Percentiles rank a stretch among this genome's conserved stretches.
Conservation (phyloP, 768 basidiomycete genomes). For the Rhizopogon sp. region DNA sequence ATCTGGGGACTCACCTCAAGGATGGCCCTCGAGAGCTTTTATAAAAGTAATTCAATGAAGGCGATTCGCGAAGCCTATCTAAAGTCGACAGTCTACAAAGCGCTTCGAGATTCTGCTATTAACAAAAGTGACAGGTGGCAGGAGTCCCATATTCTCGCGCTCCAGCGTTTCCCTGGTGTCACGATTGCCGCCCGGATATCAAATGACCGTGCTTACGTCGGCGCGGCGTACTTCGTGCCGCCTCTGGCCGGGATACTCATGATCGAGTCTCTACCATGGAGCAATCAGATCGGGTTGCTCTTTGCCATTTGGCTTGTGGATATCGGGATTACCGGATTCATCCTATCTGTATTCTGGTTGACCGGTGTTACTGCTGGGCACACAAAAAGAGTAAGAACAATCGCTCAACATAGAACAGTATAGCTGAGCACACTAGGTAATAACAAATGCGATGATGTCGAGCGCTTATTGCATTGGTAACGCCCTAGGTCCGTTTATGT, state of each 20-base stretch:
- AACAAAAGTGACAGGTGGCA: too few relatives aligned
- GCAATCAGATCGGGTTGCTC: slow-evolving; percentile 59
- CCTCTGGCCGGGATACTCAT: slow-evolving; percentile 59
- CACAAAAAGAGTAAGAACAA: slow-evolving; percentile 58
- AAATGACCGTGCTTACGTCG: slow-evolving; percentile 59
- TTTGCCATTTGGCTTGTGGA: slow-evolving; percentile 37
- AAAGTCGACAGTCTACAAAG: too few relatives aligned
- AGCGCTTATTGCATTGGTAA: slow-evolving; percentile 68
- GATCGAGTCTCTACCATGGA: slow-evolving; percentile 61
- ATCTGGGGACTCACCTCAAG: too few relatives aligned
- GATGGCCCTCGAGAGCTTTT: too few relatives aligned
- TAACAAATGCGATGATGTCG: slow-evolving; percentile 65
- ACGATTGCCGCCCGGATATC: slow-evolving; percentile 47
- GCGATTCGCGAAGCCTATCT: too few relatives aligned
- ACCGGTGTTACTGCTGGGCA: slow-evolving; percentile 64
- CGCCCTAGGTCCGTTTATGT: slow-evolving; percentile 70
- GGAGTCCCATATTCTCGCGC: too few relatives aligned
- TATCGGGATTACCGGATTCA: slow-evolving; percentile 54
- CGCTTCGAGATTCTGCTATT: too few relatives aligned
- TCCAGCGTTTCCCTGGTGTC: too few relatives aligned
- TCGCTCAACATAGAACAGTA: background rate
- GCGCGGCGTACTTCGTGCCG: slow-evolving; percentile 55
- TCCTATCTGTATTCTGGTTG: slow-evolving; percentile 59
- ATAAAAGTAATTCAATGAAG: too few relatives aligned
- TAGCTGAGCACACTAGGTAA: slow-evolving; percentile 10